Evolutionary conservation across 768 basidiomycete species (phyloP).

Genomic region (Pleurotus tuber-regium): DNA sequence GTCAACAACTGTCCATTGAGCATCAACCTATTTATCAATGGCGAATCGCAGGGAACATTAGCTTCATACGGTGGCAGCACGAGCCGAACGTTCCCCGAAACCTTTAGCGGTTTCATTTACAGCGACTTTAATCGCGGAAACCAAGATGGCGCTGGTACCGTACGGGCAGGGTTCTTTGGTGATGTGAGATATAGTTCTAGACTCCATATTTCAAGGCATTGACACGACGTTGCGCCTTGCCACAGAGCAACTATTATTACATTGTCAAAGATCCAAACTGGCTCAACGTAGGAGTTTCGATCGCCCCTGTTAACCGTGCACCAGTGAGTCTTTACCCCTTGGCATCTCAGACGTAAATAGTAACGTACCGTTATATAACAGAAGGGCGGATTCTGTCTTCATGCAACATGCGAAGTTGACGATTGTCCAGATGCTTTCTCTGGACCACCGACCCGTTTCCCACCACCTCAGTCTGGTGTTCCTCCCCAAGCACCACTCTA

Average conservation of each 20-base stretch:
- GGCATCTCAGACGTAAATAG: no score
- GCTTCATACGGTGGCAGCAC: slow-evolving; percentile 17
- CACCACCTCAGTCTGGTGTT: slow-evolving; percentile 13
- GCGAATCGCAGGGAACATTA: slow-evolving; percentile 17
- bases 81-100: slow-evolving; percentile 14
- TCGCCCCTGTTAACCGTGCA: slow-evolving; percentile 11
- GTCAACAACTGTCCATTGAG: slow-evolving; percentile 25
- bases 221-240: no score
- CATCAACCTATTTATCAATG: slow-evolving; percentile 23
- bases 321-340: slow-evolving; percentile 6
- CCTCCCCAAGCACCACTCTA: slow-evolving; percentile 5
- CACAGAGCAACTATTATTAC: slow-evolving; percentile 15
- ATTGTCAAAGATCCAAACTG: slow-evolving; percentile 13
- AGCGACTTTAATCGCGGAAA: slow-evolving; percentile 25
- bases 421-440: slow-evolving; percentile 19
- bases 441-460: slow-evolving; percentile 21
- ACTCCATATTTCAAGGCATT: no score
- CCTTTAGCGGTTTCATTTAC: slow-evolving; percentile 25
- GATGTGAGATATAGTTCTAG: slow-evolving; percentile 14
- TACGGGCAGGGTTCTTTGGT: slow-evolving; percentile 26
- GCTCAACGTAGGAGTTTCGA: slow-evolving; percentile 14
- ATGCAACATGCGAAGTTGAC: slow-evolving; percentile 18
- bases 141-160: slow-evolving; percentile 19
- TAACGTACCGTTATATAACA: no score
- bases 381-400: not conserved